Evolutionary conservation across 345 rosid genomes (phyloP).

Genomic region (Nasturtium officinale): DNA sequence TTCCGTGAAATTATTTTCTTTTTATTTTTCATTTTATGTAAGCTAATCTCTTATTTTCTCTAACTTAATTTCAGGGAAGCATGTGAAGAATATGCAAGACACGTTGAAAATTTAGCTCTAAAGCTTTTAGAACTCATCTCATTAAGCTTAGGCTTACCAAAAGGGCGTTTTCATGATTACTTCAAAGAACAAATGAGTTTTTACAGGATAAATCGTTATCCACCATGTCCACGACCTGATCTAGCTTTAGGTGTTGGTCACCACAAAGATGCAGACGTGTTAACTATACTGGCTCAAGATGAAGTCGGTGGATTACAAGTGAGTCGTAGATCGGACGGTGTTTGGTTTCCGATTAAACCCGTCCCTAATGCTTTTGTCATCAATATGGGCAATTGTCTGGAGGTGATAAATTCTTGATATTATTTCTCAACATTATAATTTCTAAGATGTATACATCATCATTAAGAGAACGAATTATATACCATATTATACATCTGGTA

Average conservation of each 20-base stretch:
- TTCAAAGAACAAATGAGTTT: slow-evolving; percentile 70
- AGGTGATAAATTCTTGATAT: too few species aligned
- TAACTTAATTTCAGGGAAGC: slow-evolving; percentile 45
- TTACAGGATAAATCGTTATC: slow-evolving; percentile 70
- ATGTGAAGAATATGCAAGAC: slow-evolving; percentile 58
- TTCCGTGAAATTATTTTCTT: not conserved
- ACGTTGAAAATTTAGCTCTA: slow-evolving; percentile 65
- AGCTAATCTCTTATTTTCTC: not conserved
- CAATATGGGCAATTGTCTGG: slow-evolving; percentile 67
- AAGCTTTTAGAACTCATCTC: slow-evolving; percentile 66
- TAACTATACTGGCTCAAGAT: slow-evolving; percentile 79
- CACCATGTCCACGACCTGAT: slow-evolving; percentile 77
- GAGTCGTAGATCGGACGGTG: slow-evolving; percentile 66
- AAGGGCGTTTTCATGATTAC: too few species aligned
- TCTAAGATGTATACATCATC: too few species aligned
- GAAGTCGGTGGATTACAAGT: slow-evolving; percentile 83
- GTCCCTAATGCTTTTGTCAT: slow-evolving; percentile 61
- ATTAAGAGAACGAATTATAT: too few species aligned
- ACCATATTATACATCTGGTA: too few species aligned
- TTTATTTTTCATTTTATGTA: not conserved
- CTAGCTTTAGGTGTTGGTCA: slow-evolving; percentile 88
- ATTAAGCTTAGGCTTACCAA: slow-evolving; percentile 80
- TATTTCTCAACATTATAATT: too few species aligned
- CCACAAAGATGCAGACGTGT: slow-evolving; percentile 80
- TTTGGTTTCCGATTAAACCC: slow-evolving; percentile 70